Evolutionary conservation across 139 green algal species (phyloP).

Genomic region (Monoraphidium neglectum): DNA sequence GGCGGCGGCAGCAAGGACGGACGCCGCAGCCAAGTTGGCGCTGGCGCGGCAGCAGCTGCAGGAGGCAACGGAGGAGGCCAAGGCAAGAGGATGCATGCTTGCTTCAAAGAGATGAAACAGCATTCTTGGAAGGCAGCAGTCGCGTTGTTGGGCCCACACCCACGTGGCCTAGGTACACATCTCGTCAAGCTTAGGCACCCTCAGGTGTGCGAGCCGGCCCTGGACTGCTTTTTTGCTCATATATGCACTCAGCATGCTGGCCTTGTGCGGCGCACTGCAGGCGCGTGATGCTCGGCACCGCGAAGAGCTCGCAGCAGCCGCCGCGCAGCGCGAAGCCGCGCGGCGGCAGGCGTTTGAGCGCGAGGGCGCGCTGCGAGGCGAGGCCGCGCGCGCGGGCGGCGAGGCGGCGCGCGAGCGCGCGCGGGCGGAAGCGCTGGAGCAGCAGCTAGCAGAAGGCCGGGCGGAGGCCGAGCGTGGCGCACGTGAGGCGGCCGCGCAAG

Average conservation of each 20-base stretch:
- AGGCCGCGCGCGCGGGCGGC: background rate
- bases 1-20: conserved; percentile 66
- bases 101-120: conserved; percentile 16
- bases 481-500: too few species aligned
- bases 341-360: background rate
- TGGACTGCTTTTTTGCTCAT: too few species aligned
- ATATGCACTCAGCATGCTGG: background rate
- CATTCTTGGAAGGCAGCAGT: background rate
- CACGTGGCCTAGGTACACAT: background rate
- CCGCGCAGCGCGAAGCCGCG: background rate
- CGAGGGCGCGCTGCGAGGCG: background rate
- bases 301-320: background rate
- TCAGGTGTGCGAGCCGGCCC: background rate
- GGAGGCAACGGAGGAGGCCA: conserved; percentile 29
- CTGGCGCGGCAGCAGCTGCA: conserved; percentile 62
- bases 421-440: background rate
- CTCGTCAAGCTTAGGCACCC: background rate
- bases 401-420: background rate
- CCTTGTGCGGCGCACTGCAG: background rate
- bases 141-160: background rate
- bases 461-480: too few species aligned
- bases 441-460: background rate
- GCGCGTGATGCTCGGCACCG: background rate
- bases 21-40: conserved; percentile 61
- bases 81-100: conserved; percentile 29